Conservation (phyloP, 192 early-diverging fungal genomes). For the Helicostylum pulchrum region DNA sequence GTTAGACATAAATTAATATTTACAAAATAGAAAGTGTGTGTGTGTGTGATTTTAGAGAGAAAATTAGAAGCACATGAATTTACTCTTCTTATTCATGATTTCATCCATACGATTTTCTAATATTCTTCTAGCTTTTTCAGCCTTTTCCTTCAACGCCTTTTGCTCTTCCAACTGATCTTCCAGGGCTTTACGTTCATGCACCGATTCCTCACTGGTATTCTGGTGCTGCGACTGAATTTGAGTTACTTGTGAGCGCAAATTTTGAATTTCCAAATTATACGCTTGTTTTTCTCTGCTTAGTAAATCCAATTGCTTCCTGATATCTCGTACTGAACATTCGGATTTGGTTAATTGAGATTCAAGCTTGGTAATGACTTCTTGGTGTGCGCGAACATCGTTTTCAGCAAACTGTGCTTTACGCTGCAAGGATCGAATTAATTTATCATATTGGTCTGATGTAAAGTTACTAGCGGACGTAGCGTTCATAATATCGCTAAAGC, state of each 20-base stretch:
- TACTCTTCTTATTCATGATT: constrained; percentile 50
- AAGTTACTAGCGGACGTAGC: background rate
- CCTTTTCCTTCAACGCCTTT: constrained; percentile 45
- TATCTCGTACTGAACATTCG: constrained; percentile 38
- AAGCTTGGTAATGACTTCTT: constrained; percentile 42
- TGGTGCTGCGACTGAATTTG: constrained; percentile 34
- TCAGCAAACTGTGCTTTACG: constrained; percentile 29
- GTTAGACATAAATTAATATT: too few relatives aligned
- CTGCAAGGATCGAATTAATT: constrained; percentile 28
- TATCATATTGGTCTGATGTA: constrained; percentile 28
- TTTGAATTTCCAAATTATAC: constrained; percentile 35
- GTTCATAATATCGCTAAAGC: constrained; percentile 17
- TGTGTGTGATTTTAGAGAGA: too few relatives aligned
- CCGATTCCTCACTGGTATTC: constrained; percentile 9
- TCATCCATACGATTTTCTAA: constrained; percentile 55
- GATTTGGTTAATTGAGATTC: constrained; percentile 44
- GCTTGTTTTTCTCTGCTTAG: constrained; percentile 37
- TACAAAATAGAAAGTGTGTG: too few relatives aligned
- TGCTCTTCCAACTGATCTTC: constrained; percentile 43
- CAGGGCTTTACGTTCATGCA: constrained; percentile 36
- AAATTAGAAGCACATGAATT: constrained; percentile 56
- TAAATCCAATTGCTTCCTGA: constrained; percentile 36
- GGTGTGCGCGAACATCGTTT: constrained; percentile 36
- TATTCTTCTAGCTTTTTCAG: constrained; percentile 43
- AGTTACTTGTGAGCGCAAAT: constrained; percentile 35